These are phyloP conservation scores for Alternaria sp. DNA, from an alignment of 2,329 filamentous ascomycete genomes.

Conservation along the genomic window DNA sequence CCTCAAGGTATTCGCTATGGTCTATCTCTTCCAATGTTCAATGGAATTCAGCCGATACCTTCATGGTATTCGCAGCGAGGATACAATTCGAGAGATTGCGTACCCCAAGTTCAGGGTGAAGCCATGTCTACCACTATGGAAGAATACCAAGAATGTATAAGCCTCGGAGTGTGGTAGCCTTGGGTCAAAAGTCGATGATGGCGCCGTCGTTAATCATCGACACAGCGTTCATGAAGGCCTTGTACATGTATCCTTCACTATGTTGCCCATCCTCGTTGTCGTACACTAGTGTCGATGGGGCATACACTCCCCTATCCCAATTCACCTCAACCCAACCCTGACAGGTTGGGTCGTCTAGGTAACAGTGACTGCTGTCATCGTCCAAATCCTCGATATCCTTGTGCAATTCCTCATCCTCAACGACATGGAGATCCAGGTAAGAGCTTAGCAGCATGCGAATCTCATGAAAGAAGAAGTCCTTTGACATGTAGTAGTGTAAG, in stretches of 20 bases:
- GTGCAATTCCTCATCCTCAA: neutral
- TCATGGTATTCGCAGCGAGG: neutral
- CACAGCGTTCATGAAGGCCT: neutral
- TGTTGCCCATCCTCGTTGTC: neutral
- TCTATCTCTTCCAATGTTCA: neutral
- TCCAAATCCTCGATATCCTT: neutral
- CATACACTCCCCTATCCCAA: neutral
- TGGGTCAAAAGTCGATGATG: neutral
- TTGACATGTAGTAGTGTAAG: slow-evolving; percentile 7
- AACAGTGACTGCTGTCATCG: neutral
- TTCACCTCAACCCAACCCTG: slow-evolving; percentile 11
- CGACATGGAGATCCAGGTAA: neutral
- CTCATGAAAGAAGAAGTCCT: neutral
- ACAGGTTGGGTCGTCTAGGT: neutral
- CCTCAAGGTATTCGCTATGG: no score
- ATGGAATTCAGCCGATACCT: neutral
- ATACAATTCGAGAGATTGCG: no score
- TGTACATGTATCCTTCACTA: slow-evolving; percentile 2
- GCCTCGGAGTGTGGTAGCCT: neutral
- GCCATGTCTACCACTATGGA: no score
- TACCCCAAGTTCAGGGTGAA: no score
- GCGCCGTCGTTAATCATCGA: neutral
- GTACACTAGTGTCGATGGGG: neutral
- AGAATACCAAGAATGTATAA: neutral
- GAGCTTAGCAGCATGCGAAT: neutral